A percentile compares a stretch with the other conserved stretches of the same genome.
Conservation (phyloP, 345 rosid genomes). For the Cardamine occulta region DNA sequence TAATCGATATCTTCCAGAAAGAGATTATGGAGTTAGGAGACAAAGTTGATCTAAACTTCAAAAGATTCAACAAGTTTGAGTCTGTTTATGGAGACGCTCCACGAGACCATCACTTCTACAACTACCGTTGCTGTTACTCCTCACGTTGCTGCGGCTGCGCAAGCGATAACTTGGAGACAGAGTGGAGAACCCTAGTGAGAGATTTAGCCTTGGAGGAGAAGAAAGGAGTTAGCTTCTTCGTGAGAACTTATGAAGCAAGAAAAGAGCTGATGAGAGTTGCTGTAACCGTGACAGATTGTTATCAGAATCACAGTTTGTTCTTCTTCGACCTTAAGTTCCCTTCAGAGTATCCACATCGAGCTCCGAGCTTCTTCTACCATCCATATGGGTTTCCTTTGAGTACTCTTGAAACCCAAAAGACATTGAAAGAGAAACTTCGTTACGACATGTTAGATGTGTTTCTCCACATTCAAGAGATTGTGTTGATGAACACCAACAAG, state of each 20-base stretch:
- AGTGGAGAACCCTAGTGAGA: constrained; percentile 17
- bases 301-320: constrained; percentile 35
- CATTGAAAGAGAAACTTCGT: neutral
- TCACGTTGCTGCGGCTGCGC: constrained; percentile 14
- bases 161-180: neutral
- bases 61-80: constrained; percentile 32
- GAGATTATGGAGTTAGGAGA: constrained; percentile 46
- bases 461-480: constrained; percentile 36
- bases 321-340: constrained; percentile 40
- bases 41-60: constrained; percentile 33
- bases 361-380: constrained; percentile 36
- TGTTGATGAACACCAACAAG: constrained; percentile 31
- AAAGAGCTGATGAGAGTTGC: constrained; percentile 44
- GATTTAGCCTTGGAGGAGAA: constrained; percentile 25
- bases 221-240: constrained; percentile 31
- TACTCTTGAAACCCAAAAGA: neutral
- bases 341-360: constrained; percentile 25
- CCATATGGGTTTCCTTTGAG: constrained; percentile 32
- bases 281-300: neutral
- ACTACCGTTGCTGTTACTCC: constrained; percentile 25
- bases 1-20: constrained; percentile 38
- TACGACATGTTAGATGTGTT: constrained; percentile 38
- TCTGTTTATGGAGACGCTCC: constrained; percentile 29
- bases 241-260: constrained; percentile 28
- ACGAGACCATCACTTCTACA: constrained; percentile 31